Evolutionary conservation across 2,329 filamentous ascomycete genomes (phyloP).

Genomic region (Botryosphaeria dothidea): DNA sequence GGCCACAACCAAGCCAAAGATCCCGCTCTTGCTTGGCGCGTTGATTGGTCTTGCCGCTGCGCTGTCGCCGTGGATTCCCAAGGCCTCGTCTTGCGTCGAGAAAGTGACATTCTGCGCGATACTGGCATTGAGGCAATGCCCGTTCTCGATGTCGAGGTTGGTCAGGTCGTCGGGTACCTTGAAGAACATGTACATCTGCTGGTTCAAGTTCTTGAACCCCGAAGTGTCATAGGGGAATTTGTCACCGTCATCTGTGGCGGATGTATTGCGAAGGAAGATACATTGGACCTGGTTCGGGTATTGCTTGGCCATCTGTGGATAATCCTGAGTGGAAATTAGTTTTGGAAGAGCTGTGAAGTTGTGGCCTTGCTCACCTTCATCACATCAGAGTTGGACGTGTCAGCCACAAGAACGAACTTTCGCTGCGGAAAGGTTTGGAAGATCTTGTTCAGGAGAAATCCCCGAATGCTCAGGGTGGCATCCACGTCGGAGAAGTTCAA

Average conservation of each 20-base stretch:
- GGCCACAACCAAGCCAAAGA: conserved; percentile 36
- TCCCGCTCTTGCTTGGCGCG: conserved; percentile 30
- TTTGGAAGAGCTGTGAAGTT: too few relatives aligned
- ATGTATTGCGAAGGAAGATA: conserved; percentile 75
- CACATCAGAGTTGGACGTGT: conserved; percentile 75
- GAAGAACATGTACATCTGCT: conserved; percentile 79
- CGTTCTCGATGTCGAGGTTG: conserved; percentile 65
- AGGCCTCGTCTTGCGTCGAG: conserved; percentile 38
- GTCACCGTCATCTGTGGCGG: conserved; percentile 65
- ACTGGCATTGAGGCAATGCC: conserved; percentile 66
- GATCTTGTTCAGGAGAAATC: conserved; percentile 68
- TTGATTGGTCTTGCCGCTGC: conserved; percentile 22
- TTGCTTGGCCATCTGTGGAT: conserved; percentile 61
- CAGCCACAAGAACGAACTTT: conserved; percentile 74
- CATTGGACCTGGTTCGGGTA: conserved; percentile 74
- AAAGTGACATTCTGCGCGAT: conserved; percentile 74
- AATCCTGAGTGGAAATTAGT: conserved; percentile 42
- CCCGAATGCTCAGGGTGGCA: conserved; percentile 72
- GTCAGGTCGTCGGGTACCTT: conserved; percentile 67
- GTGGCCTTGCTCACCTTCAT: conserved; percentile 56
- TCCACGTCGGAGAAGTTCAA: conserved; percentile 76
- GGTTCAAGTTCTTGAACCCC: conserved; percentile 67
- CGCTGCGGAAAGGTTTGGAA: conserved; percentile 74
- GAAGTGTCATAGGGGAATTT: conserved; percentile 75
- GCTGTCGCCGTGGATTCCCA: conserved; percentile 34